A percentile compares a stretch with the other conserved stretches of the same genome.
Evolutionary conservation across 805 yeast species (phyloP).

Genomic region (Barnettozyma populi): DNA sequence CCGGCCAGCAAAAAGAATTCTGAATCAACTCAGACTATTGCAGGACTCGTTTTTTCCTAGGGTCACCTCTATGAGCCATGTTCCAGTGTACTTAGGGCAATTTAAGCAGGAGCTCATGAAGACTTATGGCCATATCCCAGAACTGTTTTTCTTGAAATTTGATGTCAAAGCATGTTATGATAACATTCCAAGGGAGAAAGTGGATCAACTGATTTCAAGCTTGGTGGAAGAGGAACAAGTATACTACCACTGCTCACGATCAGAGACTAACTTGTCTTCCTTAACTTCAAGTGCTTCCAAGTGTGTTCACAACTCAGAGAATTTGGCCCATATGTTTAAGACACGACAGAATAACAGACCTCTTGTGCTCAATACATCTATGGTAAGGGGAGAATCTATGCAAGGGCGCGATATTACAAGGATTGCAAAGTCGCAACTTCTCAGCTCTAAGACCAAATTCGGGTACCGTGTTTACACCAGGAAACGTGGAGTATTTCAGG

Average conservation of each 20-base stretch:
- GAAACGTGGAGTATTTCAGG: conserved; percentile 76
- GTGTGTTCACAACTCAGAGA: not conserved
- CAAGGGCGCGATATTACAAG: conserved; percentile 39
- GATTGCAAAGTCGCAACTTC: conserved; percentile 47
- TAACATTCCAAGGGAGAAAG: conserved; percentile 46
- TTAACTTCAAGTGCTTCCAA: conserved; percentile 31
- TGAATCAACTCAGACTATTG: conserved; percentile 29
- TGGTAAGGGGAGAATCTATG: conserved; percentile 23
- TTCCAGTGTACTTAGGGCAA: conserved; percentile 32
- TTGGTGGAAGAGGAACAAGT: conserved; percentile 25
- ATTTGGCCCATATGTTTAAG: not conserved
- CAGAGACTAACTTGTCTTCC: conserved; percentile 16
- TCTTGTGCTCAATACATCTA: not conserved
- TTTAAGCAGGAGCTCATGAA: conserved; percentile 31
- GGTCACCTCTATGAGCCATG: conserved; percentile 39
- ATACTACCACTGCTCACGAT: conserved; percentile 7
- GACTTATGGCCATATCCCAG: conserved; percentile 27
- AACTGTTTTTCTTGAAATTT: conserved; percentile 54
- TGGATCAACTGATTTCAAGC: conserved; percentile 30
- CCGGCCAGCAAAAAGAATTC: conserved; percentile 38
- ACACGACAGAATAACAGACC: not conserved
- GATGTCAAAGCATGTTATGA: conserved; percentile 80
- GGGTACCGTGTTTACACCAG: conserved; percentile 38
- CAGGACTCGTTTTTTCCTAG: conserved; percentile 27
- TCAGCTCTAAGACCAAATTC: conserved; percentile 40